Conservation (phyloP, 306 rosid genomes). For the Purshia tridentata region DNA sequence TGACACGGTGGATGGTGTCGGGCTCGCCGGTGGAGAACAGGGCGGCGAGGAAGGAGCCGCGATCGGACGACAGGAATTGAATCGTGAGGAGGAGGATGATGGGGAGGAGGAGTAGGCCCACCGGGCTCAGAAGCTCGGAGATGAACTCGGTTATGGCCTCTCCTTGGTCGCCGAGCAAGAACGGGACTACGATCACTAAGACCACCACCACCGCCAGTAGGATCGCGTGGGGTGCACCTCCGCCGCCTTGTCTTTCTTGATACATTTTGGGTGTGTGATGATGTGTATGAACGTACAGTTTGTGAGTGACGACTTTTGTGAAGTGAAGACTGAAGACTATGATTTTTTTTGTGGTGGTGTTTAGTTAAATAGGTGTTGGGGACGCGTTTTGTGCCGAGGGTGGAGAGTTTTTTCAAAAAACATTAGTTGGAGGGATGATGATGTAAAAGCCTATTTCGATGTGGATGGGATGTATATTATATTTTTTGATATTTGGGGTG, state of each 20-base stretch:
- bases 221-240: conserved; percentile 73
- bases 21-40: conserved; percentile 85
- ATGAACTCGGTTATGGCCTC: conserved; percentile 72
- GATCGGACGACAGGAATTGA: conserved; percentile 87
- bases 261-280: neutral
- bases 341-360: neutral
- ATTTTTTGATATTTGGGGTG: too few species aligned
- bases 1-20: conserved; percentile 68
- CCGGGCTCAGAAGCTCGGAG: conserved; percentile 71
- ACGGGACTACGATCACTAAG: conserved; percentile 56
- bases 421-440: too few species aligned
- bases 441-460: too few species aligned
- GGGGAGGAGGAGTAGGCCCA: conserved; percentile 84
- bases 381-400: too few species aligned
- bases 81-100: conserved; percentile 75
- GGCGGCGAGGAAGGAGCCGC: conserved; percentile 65
- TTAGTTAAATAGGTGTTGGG: too few species aligned
- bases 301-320: too few species aligned
- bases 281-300: neutral
- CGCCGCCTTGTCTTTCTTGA: conserved; percentile 29
- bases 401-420: too few species aligned
- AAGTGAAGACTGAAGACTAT: too few species aligned
- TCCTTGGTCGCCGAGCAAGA: conserved; percentile 65
- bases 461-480: too few species aligned
- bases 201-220: conserved; percentile 65